Percentiles rank a stretch among this genome's conserved stretches.
These are phyloP conservation scores for Solanum sitiens DNA, from an alignment of 257 asterid species.

Conservation along the genomic window DNA sequence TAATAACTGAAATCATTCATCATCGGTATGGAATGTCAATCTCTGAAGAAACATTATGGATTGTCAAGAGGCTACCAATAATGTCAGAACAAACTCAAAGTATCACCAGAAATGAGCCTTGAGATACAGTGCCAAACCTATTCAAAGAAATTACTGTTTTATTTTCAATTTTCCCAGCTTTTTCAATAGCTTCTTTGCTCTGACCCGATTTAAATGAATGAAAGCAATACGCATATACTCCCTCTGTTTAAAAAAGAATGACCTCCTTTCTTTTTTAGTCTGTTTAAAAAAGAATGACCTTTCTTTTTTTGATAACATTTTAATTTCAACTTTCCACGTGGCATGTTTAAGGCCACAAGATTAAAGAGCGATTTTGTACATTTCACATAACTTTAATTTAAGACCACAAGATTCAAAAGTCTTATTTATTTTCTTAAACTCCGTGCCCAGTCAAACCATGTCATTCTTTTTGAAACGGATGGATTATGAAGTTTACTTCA, in stretches of 20 bases:
- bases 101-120: background rate
- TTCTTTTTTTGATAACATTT: too few relatives aligned
- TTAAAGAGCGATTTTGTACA: too few relatives aligned
- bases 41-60: background rate
- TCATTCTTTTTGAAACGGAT: too few relatives aligned
- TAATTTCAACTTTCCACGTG: too few relatives aligned
- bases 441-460: too few relatives aligned
- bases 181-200: background rate
- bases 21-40: background rate
- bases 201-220: background rate
- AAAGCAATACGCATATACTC: background rate
- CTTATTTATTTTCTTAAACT: too few relatives aligned
- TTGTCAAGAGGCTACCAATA: background rate
- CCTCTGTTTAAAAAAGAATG: too few relatives aligned
- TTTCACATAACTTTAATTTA: too few relatives aligned
- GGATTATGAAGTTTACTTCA: background rate
- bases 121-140: background rate
- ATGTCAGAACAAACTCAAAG: background rate
- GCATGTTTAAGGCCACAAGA: too few relatives aligned
- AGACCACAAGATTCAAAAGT: too few relatives aligned
- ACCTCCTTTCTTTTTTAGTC: too few relatives aligned
- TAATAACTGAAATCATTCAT: background rate
- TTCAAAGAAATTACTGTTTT: background rate
- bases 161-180: background rate
- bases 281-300: too few relatives aligned